Base-by-base conservation (phyloP, 768 basidiomycete species). In the Clitopilus passeckerianus region DNA sequence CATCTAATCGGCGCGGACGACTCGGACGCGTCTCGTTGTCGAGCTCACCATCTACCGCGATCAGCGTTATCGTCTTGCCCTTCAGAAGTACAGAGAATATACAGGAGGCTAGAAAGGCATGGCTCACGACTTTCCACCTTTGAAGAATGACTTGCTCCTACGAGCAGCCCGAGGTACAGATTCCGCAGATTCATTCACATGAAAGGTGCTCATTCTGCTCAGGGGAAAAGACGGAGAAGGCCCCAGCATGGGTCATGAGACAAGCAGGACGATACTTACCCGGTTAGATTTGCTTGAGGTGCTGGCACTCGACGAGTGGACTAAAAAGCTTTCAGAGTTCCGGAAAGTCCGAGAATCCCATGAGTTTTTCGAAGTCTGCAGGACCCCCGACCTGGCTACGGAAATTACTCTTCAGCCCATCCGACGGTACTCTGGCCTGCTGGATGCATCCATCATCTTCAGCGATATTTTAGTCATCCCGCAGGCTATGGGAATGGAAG, bases 211-310 rank as follows among this genome's bases (percentile, higher is more conserved):
- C 10, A 57, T 16, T 44, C 54, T 34, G 52, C 43, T 15, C 65
- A 89, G 92, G 92, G 27, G 89, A 96, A 73, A 78, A 81, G 70
- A 95, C 92, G 0, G 92, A 94, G 68, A 85, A 91, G 58, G 93
- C 95, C 6, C 95, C 95, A n/a, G 93, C 95, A 59, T 98, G 95
- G 95, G 90, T 96, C 54, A 98, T 98, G 95, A 85, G 95, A 34
- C 95, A 98, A 71, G 95, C 95, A 22, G 95, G 95, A 54, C 86
- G 95, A 56, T 95, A 96, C 75, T 85, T 98, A 52, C 95, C 95
- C 73, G 95, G 91, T 91, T 66, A 69, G 74, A 70, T 60, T 53
- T n/a, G 46, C 61, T 63, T 56, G 50, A 41, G 46, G 46, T 54
- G 57, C 18, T 57, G 54, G 23, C 24, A 23, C 58, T 50, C 57